These are phyloP conservation scores for Venturiaceae sp. DNA, from an alignment of 2,329 filamentous ascomycete species.

Conservation along the genomic window DNA sequence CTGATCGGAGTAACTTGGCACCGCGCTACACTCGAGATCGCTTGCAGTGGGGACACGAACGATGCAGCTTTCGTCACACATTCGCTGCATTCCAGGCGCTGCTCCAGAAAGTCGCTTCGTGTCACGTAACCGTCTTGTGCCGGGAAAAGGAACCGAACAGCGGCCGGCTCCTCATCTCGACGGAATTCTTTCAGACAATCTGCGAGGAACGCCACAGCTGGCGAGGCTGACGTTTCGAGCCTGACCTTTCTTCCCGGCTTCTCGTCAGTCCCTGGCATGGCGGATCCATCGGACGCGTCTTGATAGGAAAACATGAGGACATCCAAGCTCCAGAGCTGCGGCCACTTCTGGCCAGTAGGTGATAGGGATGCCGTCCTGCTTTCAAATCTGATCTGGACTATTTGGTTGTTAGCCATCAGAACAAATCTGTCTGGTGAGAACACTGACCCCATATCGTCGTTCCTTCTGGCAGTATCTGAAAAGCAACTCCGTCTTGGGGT, in stretches of 20 bases:
- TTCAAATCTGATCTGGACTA: background rate
- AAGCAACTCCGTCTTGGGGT: background rate
- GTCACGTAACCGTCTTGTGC: background rate
- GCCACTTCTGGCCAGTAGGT: background rate
- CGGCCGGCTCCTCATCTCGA: background rate
- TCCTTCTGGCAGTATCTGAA: background rate
- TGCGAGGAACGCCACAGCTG: background rate
- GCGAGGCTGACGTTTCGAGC: background rate
- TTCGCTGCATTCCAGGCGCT: background rate
- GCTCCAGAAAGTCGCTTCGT: conserved; percentile 1
- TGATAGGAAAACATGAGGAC: background rate
- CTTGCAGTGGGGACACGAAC: background rate
- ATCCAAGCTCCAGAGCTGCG: background rate
- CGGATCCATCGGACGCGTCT: no score
- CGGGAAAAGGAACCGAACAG: background rate
- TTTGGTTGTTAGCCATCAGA: background rate
- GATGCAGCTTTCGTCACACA: background rate
- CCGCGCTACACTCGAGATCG: background rate
- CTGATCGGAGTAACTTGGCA: background rate
- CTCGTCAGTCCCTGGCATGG: no score
- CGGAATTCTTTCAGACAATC: background rate
- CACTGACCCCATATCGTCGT: background rate
- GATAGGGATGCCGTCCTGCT: background rate
- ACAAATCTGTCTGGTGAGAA: no score
- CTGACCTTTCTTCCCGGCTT: background rate